Base-by-base conservation (phyloP, 2,329 filamentous ascomycete genomes). In the Alternaria incomplexa region DNA sequence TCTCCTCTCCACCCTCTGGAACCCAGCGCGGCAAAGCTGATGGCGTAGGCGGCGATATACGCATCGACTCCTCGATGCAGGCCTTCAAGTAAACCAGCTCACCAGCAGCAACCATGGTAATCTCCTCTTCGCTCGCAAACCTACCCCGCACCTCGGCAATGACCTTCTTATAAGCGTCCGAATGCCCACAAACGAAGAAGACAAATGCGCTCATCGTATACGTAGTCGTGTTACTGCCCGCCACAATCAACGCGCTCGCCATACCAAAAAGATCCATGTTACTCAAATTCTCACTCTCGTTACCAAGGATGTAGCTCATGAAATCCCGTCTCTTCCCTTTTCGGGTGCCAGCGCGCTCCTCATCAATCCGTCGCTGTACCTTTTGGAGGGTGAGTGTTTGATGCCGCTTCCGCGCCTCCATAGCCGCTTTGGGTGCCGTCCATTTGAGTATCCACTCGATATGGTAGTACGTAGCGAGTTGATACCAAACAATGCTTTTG, bases 161-260 rank as follows among this genome's bases (percentile, higher is more conserved):
- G 6, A 50, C 22, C 40, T 43, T 50, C 13, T 13, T 22, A 57
- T 48, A 32, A 1, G 26, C 30, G 11, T 57, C 45, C 40, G 55
- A 46, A 28, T 57, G 17, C 10, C 45, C 20, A n/a, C 55, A 57
- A 23, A 40, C 40, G 30, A 57, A 57, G 30, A 57, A 57, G n/a
- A 50, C 30, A 6, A 57, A 57, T 15, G 45, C 55, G 26, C 45
- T 50, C 55, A 57, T 57, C 5, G 55, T 43, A 44, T 57, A 57
- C n/a, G 55, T 32, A 43, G 55, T 26, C 45, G 55, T 57, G 45
- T 57, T 57, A 10, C 55, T 57, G 22, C 55, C 55, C 10, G 45
- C 55, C 28, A 57, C 55, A 13, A 57, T 57, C n/a, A 57, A 57
- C 15, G 54, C 54, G 48, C 54, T 57, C 44, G 54, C 44, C 54